These are phyloP conservation scores for Ganoderma sinense DNA, from an alignment of 1,284 basidiomycete genomes.

Conservation along the genomic window DNA sequence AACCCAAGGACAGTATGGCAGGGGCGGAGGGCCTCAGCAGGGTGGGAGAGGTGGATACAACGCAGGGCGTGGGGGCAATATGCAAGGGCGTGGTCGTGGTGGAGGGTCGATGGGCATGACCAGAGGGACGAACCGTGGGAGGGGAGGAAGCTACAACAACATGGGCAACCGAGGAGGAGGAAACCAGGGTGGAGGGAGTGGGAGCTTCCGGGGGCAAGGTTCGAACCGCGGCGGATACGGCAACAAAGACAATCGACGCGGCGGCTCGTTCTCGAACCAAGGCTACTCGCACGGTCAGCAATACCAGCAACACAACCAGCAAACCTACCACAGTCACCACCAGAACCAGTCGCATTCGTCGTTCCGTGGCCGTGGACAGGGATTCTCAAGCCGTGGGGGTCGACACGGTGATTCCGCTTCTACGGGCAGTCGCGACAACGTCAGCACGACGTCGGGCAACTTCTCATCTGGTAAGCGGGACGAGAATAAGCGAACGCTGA, in stretches of 20 bases:
- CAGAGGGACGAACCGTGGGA: conserved; percentile 50
- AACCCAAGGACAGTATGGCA: conserved; percentile 42
- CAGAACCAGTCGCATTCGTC: conserved; percentile 39
- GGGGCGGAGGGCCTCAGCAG: conserved; percentile 53
- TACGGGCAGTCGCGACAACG: conserved; percentile 39
- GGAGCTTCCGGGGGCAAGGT: conserved; percentile 61
- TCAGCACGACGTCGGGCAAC: conserved; percentile 40
- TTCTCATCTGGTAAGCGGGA: conserved; percentile 71
- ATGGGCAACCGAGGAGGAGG: conserved; percentile 44
- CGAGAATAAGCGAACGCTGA: conserved; percentile 86
- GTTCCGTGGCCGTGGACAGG: conserved; percentile 52
- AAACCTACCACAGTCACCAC: conserved; percentile 30
- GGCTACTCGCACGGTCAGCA: conserved; percentile 47
- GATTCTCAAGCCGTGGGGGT: conserved; percentile 53
- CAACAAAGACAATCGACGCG: conserved; percentile 68
- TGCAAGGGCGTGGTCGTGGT: conserved; percentile 54
- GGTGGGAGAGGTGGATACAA: conserved; percentile 50
- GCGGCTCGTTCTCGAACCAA: conserved; percentile 61
- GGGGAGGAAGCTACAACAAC: conserved; percentile 50
- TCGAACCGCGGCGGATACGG: conserved; percentile 66
- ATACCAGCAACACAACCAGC: conserved; percentile 38
- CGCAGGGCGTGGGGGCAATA: conserved; percentile 40
- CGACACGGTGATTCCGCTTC: conserved; percentile 56
- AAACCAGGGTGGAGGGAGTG: conserved; percentile 37
- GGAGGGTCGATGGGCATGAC: conserved; percentile 52